These are phyloP conservation scores for Calonectria pseudoturangicola DNA, from an alignment of 2,329 filamentous ascomycete species.

Conservation along the genomic window DNA sequence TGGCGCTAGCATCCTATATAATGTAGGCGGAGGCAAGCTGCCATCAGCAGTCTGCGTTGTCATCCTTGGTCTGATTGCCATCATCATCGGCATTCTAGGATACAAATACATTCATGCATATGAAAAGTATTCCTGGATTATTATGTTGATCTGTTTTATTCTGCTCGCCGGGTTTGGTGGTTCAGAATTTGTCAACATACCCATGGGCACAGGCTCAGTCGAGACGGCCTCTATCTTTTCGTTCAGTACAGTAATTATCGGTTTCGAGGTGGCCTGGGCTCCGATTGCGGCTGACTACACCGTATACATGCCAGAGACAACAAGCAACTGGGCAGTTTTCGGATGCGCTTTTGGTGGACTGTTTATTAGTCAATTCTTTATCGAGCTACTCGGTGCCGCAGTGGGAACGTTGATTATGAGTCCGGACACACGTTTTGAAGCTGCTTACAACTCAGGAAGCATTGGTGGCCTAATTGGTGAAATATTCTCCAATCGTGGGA, in stretches of 20 bases:
- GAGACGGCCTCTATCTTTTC: neutral
- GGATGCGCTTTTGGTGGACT: neutral
- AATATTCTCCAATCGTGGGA: neutral
- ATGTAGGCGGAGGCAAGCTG: slow-evolving; percentile 5
- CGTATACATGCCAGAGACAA: slow-evolving; percentile 17
- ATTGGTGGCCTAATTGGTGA: slow-evolving; percentile 19
- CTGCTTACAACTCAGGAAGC: neutral
- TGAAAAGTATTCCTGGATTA: slow-evolving; percentile 12
- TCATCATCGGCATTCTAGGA: neutral
- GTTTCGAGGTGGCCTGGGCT: slow-evolving; percentile 8
- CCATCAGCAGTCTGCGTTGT: slow-evolving; percentile 1
- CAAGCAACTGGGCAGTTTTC: slow-evolving; percentile 4
- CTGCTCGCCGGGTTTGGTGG: slow-evolving; percentile 4
- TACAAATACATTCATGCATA: slow-evolving; percentile 16
- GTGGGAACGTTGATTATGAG: slow-evolving; percentile 6
- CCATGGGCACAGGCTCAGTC: slow-evolving; percentile 3
- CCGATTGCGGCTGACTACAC: slow-evolving; percentile 7
- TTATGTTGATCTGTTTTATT: neutral
- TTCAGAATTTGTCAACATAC: slow-evolving; percentile 7
- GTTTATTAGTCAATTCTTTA: slow-evolving; percentile 3
- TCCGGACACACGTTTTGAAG: neutral
- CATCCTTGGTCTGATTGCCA: neutral
- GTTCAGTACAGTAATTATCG: slow-evolving; percentile 12
- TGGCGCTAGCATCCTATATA: neutral
- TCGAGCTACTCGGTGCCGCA: slow-evolving; percentile 10